Base-by-base conservation (phyloP, 2,329 filamentous ascomycete species). In the Colletotrichum falcatum region DNA sequence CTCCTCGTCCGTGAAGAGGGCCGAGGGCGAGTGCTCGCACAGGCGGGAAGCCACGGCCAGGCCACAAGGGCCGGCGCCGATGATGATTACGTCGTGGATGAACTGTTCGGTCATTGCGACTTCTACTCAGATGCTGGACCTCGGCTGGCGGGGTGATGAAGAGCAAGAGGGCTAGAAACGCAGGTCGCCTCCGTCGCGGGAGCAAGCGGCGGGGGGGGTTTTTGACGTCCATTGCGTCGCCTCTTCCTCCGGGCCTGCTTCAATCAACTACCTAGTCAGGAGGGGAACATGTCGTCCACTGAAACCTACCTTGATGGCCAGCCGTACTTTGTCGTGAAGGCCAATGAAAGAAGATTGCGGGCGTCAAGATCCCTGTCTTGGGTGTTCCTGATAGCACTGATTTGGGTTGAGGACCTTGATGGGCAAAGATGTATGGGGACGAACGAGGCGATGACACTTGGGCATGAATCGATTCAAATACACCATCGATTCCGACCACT, bases 1-100 rank as follows among this genome's bases (percentile, higher is more conserved):
- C 76, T 95, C 93, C 74, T 93, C 92, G 76, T 95, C 92, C 0
- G 93, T 95, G 80, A 95, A 95, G 62, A 94, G 88, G 1, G 93
- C 92, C 0, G 91, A 93, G 0, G 93, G 93, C 0, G 91, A 92
- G 65, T 87, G 85, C 79, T 95, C 93, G 51, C 88, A 86, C 1
- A 95, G 85, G 5, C 93, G 87, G 1, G 92, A 89, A 11, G 93
- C 92, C 7, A 92, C 88, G 6, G 91, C 92, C 4, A 95, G 88
- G 5, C 92, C 92, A 73, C 90, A 92, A 5, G 93, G 92, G 0
- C 93, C 93, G 8, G 90, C 92, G 11, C 93, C 93, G 49, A 95
- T 82, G 76, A 94, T 91, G 68, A 93, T 81, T 9, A 94, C 88
- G 76, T 94, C 91, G 79, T 89, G 86, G 59, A 89, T 61, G 33